Conservation (phyloP, 257 asterid genomes). For the Nicotiana tabacum region DNA sequence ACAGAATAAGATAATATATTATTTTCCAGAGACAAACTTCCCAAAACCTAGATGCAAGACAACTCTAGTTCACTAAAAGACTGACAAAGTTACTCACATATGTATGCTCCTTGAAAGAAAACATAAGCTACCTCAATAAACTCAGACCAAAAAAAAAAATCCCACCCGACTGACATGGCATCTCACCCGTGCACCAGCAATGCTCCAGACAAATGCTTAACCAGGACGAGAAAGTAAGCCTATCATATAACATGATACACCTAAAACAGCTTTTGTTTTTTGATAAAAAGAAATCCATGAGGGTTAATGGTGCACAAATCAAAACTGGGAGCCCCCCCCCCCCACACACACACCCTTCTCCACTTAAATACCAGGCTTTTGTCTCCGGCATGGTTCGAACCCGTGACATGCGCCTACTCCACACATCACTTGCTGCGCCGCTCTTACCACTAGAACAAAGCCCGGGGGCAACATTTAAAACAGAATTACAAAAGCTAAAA, state of each 20-base stretch:
- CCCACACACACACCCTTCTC: too few species aligned
- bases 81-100: background rate
- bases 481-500: background rate
- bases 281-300: too few species aligned
- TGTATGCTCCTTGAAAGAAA: background rate
- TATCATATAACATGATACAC: background rate
- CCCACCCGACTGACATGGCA: background rate
- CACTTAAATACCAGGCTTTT: too few species aligned
- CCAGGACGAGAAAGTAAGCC: background rate
- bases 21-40: background rate
- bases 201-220: background rate
- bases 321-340: too few species aligned
- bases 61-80: background rate
- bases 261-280: background rate
- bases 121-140: background rate
- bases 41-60: background rate
- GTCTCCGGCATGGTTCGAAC: too few species aligned
- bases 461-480: background rate
- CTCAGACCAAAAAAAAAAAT: background rate
- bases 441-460: too few species aligned
- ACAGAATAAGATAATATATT: background rate
- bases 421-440: too few species aligned
- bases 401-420: too few species aligned
- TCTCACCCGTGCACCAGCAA: background rate
- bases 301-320: too few species aligned